Percentiles rank a stretch among this genome's conserved stretches.
Evolutionary conservation across 2,329 filamentous ascomycete genomes (phyloP).

Genomic region (Fusarium marasasianum): DNA sequence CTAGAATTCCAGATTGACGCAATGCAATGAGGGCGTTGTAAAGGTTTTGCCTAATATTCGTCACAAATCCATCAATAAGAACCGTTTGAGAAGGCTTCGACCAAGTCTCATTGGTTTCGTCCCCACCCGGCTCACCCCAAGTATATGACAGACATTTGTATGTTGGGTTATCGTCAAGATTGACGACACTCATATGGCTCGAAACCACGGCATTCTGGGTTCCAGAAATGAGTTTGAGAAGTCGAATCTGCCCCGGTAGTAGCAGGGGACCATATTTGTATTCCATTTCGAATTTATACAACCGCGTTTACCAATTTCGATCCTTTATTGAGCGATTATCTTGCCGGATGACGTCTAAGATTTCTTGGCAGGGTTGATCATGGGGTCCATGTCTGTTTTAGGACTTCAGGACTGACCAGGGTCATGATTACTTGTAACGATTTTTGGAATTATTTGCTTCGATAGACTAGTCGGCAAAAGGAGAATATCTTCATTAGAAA

Average conservation of each 20-base stretch:
- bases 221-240: neutral
- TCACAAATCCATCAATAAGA: neutral
- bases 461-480: too few species aligned
- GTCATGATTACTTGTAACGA: neutral
- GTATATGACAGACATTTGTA: conserved; percentile 4
- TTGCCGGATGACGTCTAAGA: neutral
- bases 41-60: neutral
- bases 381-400: neutral
- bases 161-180: neutral
- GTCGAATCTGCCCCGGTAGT: neutral
- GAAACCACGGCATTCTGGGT: neutral
- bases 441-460: neutral
- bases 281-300: neutral
- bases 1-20: neutral
- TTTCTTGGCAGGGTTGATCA: neutral
- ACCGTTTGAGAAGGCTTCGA: neutral
- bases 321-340: neutral
- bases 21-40: neutral
- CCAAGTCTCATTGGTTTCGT: neutral
- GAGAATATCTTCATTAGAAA: neutral
- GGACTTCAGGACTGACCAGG: neutral
- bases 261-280: neutral
- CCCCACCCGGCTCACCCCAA: neutral
- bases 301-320: neutral
- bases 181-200: neutral